These are phyloP conservation scores for Silene latifolia DNA, from an alignment of 148 eudicot species.

Conservation along the genomic window DNA sequence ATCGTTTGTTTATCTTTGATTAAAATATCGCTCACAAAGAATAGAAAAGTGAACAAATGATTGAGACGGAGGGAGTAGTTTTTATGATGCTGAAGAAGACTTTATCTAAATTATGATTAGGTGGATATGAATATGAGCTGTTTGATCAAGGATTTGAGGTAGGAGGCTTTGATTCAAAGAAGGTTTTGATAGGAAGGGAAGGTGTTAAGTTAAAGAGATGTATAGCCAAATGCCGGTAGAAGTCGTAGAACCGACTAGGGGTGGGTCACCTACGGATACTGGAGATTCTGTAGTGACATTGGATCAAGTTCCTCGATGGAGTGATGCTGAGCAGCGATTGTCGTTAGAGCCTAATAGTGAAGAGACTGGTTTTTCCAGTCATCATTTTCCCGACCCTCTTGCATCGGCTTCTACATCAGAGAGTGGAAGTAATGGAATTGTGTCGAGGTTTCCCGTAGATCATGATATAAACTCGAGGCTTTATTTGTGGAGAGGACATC, in stretches of 20 bases:
- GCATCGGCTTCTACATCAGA: constrained; percentile 60
- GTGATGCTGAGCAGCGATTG: constrained; percentile 66
- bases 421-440: constrained; percentile 53
- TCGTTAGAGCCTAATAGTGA: constrained; percentile 54
- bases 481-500: constrained; percentile 95
- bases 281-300: constrained; percentile 78
- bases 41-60: not conserved
- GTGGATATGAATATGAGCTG: constrained; percentile 15
- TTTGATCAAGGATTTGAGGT: constrained; percentile 12
- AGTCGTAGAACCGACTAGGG: constrained; percentile 41
- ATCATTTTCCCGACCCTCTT: constrained; percentile 79
- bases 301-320: constrained; percentile 96
- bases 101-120: constrained; percentile 16
- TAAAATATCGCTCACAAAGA: too few relatives aligned
- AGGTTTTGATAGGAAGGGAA: constrained; percentile 26
- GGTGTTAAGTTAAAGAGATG: constrained; percentile 28
- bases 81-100: not conserved
- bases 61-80: not conserved
- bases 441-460: constrained; percentile 85
- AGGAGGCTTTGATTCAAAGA: constrained; percentile 16
- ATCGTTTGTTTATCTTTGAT: too few relatives aligned
- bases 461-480: constrained; percentile 81
- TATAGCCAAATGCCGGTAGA: constrained; percentile 47
- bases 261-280: constrained; percentile 68
- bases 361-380: constrained; percentile 42